Conservation (phyloP, 768 basidiomycete species). For the Termitomyces sp. region DNA sequence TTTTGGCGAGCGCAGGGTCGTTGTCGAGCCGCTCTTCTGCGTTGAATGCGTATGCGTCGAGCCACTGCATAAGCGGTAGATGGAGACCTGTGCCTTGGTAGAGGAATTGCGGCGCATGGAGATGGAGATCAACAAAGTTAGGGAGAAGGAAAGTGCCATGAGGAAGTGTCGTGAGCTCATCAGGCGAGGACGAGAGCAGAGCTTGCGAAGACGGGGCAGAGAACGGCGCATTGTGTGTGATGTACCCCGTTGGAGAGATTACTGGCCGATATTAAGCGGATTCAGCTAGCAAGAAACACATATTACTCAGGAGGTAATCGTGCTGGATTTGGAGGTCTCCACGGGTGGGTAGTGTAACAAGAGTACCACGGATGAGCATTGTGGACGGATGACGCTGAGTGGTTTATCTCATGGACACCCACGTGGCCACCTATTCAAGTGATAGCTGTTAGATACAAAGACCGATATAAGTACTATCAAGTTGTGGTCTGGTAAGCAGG, state of each 20-base stretch:
- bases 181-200: conserved; percentile 19
- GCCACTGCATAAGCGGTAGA: conserved; percentile 80
- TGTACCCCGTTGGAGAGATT: conserved; percentile 34
- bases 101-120: conserved; percentile 86
- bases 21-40: conserved; percentile 73
- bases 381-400: too few species aligned
- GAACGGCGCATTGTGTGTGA: conserved; percentile 41
- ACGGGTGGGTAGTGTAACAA: conserved; percentile 51
- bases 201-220: conserved; percentile 27
- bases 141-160: conserved; percentile 66
- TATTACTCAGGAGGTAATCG: conserved; percentile 49
- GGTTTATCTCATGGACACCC: too few species aligned
- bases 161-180: conserved; percentile 27
- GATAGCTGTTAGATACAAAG: too few species aligned
- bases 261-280: not conserved
- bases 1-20: conserved; percentile 50
- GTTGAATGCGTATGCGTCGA: conserved; percentile 75
- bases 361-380: conserved; percentile 39
- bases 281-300: not conserved
- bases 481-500: conserved; percentile 44
- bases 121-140: conserved; percentile 76
- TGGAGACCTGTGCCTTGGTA: conserved; percentile 87
- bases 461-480: too few species aligned
- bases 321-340: conserved; percentile 48
- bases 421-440: too few species aligned